These are phyloP conservation scores for Mycosphaerella sp. DNA, from an alignment of 2,329 filamentous ascomycete species.

Conservation along the genomic window DNA sequence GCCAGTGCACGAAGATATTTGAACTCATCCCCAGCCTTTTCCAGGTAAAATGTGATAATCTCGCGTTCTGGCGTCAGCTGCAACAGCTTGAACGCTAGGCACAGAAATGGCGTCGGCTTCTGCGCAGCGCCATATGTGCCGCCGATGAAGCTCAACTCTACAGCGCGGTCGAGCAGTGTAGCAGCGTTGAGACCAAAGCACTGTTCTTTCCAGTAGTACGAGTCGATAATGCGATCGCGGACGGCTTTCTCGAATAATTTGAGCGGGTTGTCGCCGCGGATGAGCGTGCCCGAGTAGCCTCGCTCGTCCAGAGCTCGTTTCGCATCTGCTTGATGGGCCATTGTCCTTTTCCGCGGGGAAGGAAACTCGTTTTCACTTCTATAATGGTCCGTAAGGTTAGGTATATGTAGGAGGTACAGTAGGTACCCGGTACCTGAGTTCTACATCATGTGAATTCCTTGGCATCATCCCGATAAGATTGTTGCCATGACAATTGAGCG, in stretches of 20 bases:
- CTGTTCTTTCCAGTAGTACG: conserved; percentile 98
- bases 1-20: conserved; percentile 84
- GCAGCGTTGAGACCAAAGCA: conserved; percentile 88
- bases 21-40: conserved; percentile 62
- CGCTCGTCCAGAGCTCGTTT: conserved; percentile 76
- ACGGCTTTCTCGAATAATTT: conserved; percentile 94
- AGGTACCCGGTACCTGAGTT: too few relatives aligned
- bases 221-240: conserved; percentile 89
- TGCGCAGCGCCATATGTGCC: conserved; percentile 81
- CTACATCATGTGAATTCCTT: conserved; percentile 5
- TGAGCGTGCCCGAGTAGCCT: conserved; percentile 66
- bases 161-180: conserved; percentile 78
- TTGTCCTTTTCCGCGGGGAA: too few relatives aligned
- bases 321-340: conserved; percentile 69
- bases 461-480: conserved; percentile 4
- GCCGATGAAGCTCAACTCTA: conserved; percentile 75
- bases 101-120: conserved; percentile 86
- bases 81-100: conserved; percentile 87
- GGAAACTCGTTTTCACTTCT: too few relatives aligned
- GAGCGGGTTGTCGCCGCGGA: conserved; percentile 89
- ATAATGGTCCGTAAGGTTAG: conserved; percentile 23
- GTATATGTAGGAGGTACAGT: not conserved
- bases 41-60: conserved; percentile 72
- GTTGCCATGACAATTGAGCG: not conserved
- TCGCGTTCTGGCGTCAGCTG: conserved; percentile 76